Conservation (phyloP, 805 yeast genomes). For the Blastobotrys chiropterorum region DNA sequence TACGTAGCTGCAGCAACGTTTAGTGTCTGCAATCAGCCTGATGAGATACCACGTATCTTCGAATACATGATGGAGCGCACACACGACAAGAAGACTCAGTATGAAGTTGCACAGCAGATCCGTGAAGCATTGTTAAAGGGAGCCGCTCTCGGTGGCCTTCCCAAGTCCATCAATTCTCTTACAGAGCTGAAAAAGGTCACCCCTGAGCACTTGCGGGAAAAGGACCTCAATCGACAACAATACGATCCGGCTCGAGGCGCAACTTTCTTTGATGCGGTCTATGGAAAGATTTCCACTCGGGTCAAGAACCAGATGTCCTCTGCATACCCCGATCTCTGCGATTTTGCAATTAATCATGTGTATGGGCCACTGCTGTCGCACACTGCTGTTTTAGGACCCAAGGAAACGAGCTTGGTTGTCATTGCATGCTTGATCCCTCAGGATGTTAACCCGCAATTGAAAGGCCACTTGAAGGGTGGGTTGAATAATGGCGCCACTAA, state of each 20-base stretch:
- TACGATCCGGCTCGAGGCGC: constrained; percentile 43
- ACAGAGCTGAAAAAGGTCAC: constrained; percentile 58
- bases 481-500: constrained; percentile 64
- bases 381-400: constrained; percentile 52
- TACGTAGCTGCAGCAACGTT: constrained; percentile 73
- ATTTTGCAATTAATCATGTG: constrained; percentile 61
- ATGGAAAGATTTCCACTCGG: constrained; percentile 65
- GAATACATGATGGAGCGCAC: constrained; percentile 49
- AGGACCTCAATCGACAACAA: constrained; percentile 11
- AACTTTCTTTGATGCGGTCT: constrained; percentile 65
- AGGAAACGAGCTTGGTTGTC: constrained; percentile 71
- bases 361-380: constrained; percentile 74
- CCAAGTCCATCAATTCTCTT: constrained; percentile 76
- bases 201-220: constrained; percentile 44
- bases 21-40: constrained; percentile 75
- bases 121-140: constrained; percentile 76
- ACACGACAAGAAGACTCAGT: constrained; percentile 15
- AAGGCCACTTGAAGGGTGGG: constrained; percentile 88
- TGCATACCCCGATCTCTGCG: constrained; percentile 84
- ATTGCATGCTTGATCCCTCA: constrained; percentile 82
- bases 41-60: constrained; percentile 68
- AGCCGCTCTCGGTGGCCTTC: constrained; percentile 76
- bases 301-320: constrained; percentile 60
- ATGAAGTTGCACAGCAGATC: constrained; percentile 44
- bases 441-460: constrained; percentile 87